Base-by-base conservation (phyloP, 345 rosid species). In the Combretum micranthum region DNA sequence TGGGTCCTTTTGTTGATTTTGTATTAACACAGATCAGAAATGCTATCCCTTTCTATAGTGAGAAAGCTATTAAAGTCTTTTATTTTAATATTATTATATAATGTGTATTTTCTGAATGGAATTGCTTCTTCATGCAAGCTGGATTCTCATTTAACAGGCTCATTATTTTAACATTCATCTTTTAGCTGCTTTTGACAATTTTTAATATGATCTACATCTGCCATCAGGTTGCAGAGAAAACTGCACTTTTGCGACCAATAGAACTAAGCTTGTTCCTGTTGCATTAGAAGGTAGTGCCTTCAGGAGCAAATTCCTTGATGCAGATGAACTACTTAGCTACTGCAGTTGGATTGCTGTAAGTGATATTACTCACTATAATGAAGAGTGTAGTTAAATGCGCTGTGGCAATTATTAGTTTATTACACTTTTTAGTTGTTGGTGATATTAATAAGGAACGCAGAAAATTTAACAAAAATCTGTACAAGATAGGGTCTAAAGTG, bases 271-370 rank as follows among this genome's bases (percentile, higher is more conserved):
- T 70, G 96, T 90, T 69, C 97, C 97, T 52, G 83, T 77, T 70
- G 87, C 96, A 61, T 68, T 90, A 68, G 97, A 87, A 75, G 91
- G 96, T 50, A 87, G 94, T 79, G 96, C 97, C 56, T 90, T 90
- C 76, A 73, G 96, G 76, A 83, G 79, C 80, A 90, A 90, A 73
- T 83, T 90, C 79, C 84, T 90, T 52, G 97, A 90, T 66, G 56
- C 77, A 2, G 97, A 90, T 70, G 97, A 90, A 68, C 91, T 90
- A 62, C 82, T 87, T 84, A 76, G 83, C 74, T 90, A 85, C 50
- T 79, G 87, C 62, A 80, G 96, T 75, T 90, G 84, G 89, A 80
- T 87, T 74, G 96, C 94, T 78, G 96, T 87, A 82, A 83, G 85
- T 68, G 72, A 17, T 19, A 23, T 15, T 45, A 64, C 52, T 11